A percentile compares a stretch with the other conserved stretches of the same genome.
Evolutionary conservation across 78 protist genomes (phyloP).

Genomic region (Emiliania huxleyi): DNA sequence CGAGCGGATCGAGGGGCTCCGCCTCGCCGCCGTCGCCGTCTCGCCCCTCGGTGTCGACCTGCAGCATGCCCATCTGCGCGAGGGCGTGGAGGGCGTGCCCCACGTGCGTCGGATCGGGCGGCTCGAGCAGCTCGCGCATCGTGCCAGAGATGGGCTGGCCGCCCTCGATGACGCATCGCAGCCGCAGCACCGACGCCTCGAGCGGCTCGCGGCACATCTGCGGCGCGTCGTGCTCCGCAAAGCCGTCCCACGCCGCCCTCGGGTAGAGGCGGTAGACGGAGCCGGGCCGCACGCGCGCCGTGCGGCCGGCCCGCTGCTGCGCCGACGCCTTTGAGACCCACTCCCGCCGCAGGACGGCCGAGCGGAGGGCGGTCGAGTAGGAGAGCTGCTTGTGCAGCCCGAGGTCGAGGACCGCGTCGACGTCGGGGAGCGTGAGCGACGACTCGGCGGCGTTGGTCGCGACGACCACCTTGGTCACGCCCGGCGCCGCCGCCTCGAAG

Average conservation of each 20-base stretch:
- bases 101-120: not conserved
- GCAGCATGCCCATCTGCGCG: not conserved
- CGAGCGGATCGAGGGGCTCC: too few relatives aligned
- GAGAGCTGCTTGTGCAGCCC: not conserved
- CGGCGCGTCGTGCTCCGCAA: not conserved
- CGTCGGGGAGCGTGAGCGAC: not conserved
- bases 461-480: not conserved
- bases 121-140: not conserved
- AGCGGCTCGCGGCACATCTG: not conserved
- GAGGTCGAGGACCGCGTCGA: not conserved
- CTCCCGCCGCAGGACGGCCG: not conserved
- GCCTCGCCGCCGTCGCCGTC: not conserved
- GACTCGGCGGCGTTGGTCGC: conserved; percentile 17
- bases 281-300: not conserved
- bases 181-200: not conserved
- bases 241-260: not conserved
- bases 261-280: not conserved
- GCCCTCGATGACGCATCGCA: not conserved
- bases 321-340: not conserved
- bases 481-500: not conserved
- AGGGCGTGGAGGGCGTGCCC: not conserved
- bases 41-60: not conserved
- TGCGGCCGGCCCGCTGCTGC: not conserved
- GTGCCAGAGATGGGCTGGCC: not conserved
- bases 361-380: not conserved